A percentile compares a stretch with the other conserved stretches of the same genome.
These are phyloP conservation scores for Lizanozyma gosingica DNA, from an alignment of 1,139 yeast species.

Conservation along the genomic window DNA sequence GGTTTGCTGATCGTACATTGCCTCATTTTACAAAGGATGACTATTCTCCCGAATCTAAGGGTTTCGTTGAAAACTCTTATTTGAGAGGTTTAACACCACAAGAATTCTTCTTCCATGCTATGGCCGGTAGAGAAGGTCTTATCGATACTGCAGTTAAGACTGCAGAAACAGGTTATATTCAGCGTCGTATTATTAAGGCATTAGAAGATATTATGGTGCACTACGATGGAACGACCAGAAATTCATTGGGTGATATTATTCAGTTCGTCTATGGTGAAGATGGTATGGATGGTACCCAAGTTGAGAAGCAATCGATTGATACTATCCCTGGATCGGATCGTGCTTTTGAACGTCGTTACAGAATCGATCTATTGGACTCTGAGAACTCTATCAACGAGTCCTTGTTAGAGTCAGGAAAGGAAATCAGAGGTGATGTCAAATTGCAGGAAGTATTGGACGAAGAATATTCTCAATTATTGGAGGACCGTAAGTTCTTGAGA, in stretches of 20 bases:
- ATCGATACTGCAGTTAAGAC: slow-evolving; percentile 98
- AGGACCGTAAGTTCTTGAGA: slow-evolving; percentile 76
- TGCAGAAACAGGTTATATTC: slow-evolving; percentile 98
- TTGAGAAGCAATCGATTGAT: slow-evolving; percentile 94
- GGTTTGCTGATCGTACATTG: slow-evolving; percentile 89
- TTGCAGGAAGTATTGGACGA: slow-evolving; percentile 74
- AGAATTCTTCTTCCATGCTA: slow-evolving; percentile 98
- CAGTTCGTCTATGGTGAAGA: slow-evolving; percentile 98
- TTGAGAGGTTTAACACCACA: slow-evolving; percentile 97
- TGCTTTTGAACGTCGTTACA: slow-evolving; percentile 74
- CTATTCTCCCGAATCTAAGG: slow-evolving; percentile 95
- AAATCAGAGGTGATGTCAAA: slow-evolving; percentile 82
- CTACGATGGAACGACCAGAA: slow-evolving; percentile 97
- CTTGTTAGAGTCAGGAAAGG: slow-evolving; percentile 80
- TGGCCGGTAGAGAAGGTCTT: slow-evolving; percentile 99
- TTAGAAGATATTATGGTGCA: slow-evolving; percentile 98
- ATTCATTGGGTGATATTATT: slow-evolving; percentile 91
- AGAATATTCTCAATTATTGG: slow-evolving; percentile 69
- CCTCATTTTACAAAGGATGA: slow-evolving; percentile 99
- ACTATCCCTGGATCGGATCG: slow-evolving; percentile 90
- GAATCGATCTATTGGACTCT: slow-evolving; percentile 78
- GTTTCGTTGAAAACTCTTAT: slow-evolving; percentile 95
- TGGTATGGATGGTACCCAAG: slow-evolving; percentile 97
- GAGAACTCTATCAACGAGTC: slow-evolving; percentile 57
- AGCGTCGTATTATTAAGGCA: slow-evolving; percentile 97